Conservation (phyloP, 2,329 filamentous ascomycete genomes). For the Leptographium flavum region DNA sequence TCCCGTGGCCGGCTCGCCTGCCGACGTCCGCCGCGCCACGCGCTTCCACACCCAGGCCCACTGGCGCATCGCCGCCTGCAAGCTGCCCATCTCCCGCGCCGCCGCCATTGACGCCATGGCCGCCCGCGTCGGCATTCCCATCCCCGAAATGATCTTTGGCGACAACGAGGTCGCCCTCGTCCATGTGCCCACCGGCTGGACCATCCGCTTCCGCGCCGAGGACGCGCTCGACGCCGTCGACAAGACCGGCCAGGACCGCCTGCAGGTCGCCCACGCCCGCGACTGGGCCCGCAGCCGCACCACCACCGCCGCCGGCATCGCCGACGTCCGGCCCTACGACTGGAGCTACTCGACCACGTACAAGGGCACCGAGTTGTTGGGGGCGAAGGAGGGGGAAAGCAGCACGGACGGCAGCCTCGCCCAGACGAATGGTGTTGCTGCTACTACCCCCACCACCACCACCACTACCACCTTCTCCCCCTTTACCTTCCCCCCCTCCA, state of each 20-base stretch:
- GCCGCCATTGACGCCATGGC: slow-evolving; percentile 80
- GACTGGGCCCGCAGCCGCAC: slow-evolving; percentile 63
- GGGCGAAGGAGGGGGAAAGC: slow-evolving; percentile 3
- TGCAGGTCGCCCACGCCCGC: slow-evolving; percentile 83
- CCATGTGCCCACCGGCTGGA: slow-evolving; percentile 64
- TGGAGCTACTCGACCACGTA: slow-evolving; percentile 96
- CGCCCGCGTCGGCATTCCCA: slow-evolving; percentile 63
- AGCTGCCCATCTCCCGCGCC: slow-evolving; percentile 88
- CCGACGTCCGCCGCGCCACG: slow-evolving; percentile 38
- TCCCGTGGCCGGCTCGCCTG: slow-evolving; percentile 33
- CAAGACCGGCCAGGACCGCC: slow-evolving; percentile 82
- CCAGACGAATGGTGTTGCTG: too few relatives aligned
- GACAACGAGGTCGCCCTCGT: slow-evolving; percentile 73
- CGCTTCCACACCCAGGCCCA: slow-evolving; percentile 41
- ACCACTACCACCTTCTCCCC: too few relatives aligned
- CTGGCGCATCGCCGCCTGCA: slow-evolving; percentile 69
- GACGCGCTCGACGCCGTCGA: slow-evolving; percentile 84
- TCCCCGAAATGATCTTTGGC: slow-evolving; percentile 98
- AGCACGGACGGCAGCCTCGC: too few relatives aligned
- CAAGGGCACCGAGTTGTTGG: slow-evolving; percentile 42
- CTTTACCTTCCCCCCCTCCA: not conserved
- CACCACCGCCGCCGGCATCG: slow-evolving; percentile 71
- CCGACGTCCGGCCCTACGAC: slow-evolving; percentile 91
- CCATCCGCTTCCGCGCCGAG: slow-evolving; percentile 66
- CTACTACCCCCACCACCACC: too few relatives aligned